Evolutionary conservation across 1,284 basidiomycete species (phyloP).

Genomic region (Boletellus sp.): DNA sequence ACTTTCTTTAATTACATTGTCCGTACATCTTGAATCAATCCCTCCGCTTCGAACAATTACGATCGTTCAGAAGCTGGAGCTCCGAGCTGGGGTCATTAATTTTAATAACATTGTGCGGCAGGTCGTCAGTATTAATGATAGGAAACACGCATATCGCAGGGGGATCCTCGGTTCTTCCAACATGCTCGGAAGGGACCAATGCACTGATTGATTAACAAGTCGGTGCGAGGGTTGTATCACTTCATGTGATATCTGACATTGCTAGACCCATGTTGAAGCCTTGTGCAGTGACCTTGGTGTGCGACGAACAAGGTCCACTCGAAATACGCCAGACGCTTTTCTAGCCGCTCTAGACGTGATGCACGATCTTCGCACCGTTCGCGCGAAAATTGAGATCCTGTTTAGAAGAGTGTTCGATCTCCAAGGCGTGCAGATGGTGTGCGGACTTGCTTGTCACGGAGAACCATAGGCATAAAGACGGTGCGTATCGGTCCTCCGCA

Average conservation of each 20-base stretch:
- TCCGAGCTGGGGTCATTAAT: too few species aligned
- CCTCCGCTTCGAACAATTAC: not conserved
- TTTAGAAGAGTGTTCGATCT: slow-evolving; percentile 8
- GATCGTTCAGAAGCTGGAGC: not conserved
- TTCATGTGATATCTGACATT: slow-evolving; percentile 30
- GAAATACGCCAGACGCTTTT: slow-evolving; percentile 13
- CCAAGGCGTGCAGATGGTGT: slow-evolving; percentile 19
- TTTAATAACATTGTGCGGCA: not conserved
- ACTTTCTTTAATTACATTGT: slow-evolving; percentile 21
- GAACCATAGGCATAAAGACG: slow-evolving; percentile 23
- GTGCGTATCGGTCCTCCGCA: slow-evolving; percentile 3
- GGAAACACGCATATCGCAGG: too few species aligned
- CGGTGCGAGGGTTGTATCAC: not conserved
- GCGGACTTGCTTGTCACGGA: slow-evolving; percentile 30
- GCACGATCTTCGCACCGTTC: slow-evolving; percentile 9
- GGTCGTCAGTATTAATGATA: not conserved
- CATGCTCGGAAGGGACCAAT: too few species aligned
- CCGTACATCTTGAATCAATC: slow-evolving; percentile 8
- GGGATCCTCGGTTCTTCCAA: too few species aligned
- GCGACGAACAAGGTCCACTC: not conserved
- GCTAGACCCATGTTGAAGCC: slow-evolving; percentile 28
- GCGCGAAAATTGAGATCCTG: slow-evolving; percentile 7
- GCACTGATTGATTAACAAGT: too few species aligned
- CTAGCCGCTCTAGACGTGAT: not conserved
- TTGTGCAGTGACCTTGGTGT: slow-evolving; percentile 13